A percentile compares a stretch with the other conserved stretches of the same genome.
Conservation (phyloP, 2,329 filamentous ascomycete species). For the Colletotrichum aenigma region DNA sequence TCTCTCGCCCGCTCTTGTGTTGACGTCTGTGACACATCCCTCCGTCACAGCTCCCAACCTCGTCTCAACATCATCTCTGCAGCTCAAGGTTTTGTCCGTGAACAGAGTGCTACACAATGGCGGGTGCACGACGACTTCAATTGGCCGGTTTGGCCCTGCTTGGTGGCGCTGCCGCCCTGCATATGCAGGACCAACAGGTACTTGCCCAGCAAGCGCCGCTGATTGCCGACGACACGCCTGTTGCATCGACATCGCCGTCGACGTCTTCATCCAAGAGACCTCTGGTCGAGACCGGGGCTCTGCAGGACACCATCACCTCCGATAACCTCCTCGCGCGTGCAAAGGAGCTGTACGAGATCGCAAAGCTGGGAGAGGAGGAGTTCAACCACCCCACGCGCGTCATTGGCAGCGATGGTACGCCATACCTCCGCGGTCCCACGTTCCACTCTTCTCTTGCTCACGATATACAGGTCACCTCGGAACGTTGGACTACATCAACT, state of each 20-base stretch:
- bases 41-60: neutral
- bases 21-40: slow-evolving; percentile 7
- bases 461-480: slow-evolving; percentile 59
- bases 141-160: slow-evolving; percentile 8
- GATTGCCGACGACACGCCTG: slow-evolving; percentile 7
- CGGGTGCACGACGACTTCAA: slow-evolving; percentile 2
- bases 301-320: slow-evolving; percentile 61
- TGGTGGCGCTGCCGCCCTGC: slow-evolving; percentile 10
- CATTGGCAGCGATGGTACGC: slow-evolving; percentile 67
- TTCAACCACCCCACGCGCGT: slow-evolving; percentile 74
- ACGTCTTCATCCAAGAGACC: slow-evolving; percentile 31
- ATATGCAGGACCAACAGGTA: slow-evolving; percentile 6
- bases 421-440: neutral
- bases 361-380: slow-evolving; percentile 61
- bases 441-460: slow-evolving; percentile 13
- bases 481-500: slow-evolving; percentile 67
- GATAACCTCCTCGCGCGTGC: slow-evolving; percentile 64
- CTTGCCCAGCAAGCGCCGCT: slow-evolving; percentile 10
- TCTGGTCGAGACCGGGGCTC: slow-evolving; percentile 55
- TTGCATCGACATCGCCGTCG: neutral
- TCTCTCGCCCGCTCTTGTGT: neutral
- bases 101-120: neutral
- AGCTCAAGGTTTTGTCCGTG: neutral
- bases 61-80: slow-evolving; percentile 11
- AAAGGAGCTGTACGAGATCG: slow-evolving; percentile 65